These are phyloP conservation scores for Coemansia interrupta DNA, from an alignment of 192 early-diverging fungal species.

Conservation along the genomic window DNA sequence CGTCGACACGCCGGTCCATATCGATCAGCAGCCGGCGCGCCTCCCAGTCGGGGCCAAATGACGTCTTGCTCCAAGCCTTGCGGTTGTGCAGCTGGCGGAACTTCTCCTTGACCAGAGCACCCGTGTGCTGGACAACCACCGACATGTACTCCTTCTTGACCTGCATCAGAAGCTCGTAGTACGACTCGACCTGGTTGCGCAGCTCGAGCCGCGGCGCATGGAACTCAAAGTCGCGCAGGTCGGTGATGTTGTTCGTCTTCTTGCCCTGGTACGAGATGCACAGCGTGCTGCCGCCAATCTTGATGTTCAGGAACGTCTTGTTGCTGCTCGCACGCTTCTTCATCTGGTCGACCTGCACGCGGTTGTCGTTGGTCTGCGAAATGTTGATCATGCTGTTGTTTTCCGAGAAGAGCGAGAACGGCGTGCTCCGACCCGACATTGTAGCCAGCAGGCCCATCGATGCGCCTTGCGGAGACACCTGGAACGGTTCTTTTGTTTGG, in stretches of 20 bases:
- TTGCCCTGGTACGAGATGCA: slow-evolving; percentile 85
- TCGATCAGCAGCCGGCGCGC: slow-evolving; percentile 43
- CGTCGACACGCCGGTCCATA: slow-evolving; percentile 42
- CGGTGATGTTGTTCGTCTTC: slow-evolving; percentile 43
- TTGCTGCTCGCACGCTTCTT: slow-evolving; percentile 80
- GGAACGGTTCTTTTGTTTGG: background rate
- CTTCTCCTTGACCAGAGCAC: slow-evolving; percentile 54
- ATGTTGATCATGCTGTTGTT: slow-evolving; percentile 35
- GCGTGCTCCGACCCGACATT: slow-evolving; percentile 28
- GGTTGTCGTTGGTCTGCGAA: slow-evolving; percentile 37
- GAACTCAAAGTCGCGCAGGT: slow-evolving; percentile 54
- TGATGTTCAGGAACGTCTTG: slow-evolving; percentile 87
- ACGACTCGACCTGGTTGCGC: slow-evolving; percentile 54
- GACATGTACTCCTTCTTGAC: slow-evolving; percentile 54
- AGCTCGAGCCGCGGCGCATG: slow-evolving; percentile 48
- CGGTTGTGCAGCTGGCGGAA: slow-evolving; percentile 50
- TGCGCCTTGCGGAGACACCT: slow-evolving; percentile 16
- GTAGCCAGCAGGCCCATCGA: slow-evolving; percentile 24
- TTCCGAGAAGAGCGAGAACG: slow-evolving; percentile 26
- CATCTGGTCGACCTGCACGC: slow-evolving; percentile 71
- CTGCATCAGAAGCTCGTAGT: slow-evolving; percentile 53
- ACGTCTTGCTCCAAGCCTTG: slow-evolving; percentile 52
- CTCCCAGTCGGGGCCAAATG: slow-evolving; percentile 48
- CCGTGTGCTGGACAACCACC: slow-evolving; percentile 51
- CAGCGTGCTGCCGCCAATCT: slow-evolving; percentile 74